A percentile compares a stretch with the other conserved stretches of the same genome.
Conservation (phyloP, 2,329 filamentous ascomycete species). For the Colletotrichum sp. region DNA sequence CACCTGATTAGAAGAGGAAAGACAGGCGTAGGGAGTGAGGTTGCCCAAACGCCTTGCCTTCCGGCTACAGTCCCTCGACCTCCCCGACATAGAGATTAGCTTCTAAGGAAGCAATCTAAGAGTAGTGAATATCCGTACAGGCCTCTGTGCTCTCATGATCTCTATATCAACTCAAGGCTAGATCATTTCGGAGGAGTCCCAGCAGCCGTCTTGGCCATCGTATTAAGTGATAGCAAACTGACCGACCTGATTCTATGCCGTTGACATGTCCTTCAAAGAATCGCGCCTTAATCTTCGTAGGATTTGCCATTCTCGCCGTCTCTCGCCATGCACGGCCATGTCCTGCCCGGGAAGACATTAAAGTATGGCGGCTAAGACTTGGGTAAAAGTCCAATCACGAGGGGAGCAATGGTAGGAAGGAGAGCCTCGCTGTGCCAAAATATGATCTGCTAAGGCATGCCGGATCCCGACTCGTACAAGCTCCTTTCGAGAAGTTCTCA, state of each 20-base stretch:
- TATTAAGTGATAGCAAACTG: not conserved
- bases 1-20: not conserved
- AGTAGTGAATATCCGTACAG: not conserved
- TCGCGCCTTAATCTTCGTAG: not conserved
- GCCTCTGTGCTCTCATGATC: not conserved
- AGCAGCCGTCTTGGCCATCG: not conserved
- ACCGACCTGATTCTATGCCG: not conserved
- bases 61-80: not conserved
- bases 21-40: not conserved
- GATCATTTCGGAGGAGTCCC: not conserved
- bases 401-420: not conserved
- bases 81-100: not conserved
- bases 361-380: not conserved
- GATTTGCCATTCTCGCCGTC: not conserved
- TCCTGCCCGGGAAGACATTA: not conserved
- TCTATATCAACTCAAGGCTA: not conserved
- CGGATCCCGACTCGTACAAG: not conserved
- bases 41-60: not conserved
- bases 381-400: not conserved
- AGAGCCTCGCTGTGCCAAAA: not conserved
- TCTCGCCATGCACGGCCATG: not conserved
- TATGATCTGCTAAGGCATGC: not conserved
- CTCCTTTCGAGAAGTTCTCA: not conserved
- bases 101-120: not conserved
- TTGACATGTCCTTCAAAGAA: not conserved